Evolutionary conservation across 768 basidiomycete genomes (phyloP).

Genomic region (Suillus cothurnatus): DNA sequence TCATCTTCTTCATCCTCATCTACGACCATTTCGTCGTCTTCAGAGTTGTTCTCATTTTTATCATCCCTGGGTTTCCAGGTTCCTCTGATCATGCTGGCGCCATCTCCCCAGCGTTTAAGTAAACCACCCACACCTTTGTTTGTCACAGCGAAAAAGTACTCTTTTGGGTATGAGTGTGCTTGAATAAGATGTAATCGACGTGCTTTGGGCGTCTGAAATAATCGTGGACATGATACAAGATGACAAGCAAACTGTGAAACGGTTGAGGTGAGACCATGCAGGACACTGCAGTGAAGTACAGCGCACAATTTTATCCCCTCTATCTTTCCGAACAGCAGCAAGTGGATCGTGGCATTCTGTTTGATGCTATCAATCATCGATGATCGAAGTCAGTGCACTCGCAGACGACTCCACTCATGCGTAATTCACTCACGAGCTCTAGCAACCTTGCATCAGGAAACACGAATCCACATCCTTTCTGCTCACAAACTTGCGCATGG

Average conservation of each 20-base stretch:
- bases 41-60: constrained; percentile 16
- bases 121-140: constrained; percentile 89
- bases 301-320: constrained; percentile 82
- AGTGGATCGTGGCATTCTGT: constrained; percentile 90
- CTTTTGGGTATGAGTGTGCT: constrained; percentile 81
- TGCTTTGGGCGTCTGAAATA: constrained; percentile 72
- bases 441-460: constrained; percentile 83
- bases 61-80: constrained; percentile 62
- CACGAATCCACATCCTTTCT: constrained; percentile 69
- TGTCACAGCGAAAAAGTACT: constrained; percentile 90
- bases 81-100: constrained; percentile 75
- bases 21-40: constrained; percentile 20
- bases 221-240: constrained; percentile 55
- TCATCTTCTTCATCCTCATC: constrained; percentile 28
- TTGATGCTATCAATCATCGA: constrained; percentile 54
- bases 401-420: not conserved
- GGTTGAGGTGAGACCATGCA: constrained; percentile 4
- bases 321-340: constrained; percentile 71
- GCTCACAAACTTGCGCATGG: constrained; percentile 82
- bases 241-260: constrained; percentile 75
- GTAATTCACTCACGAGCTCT: constrained; percentile 62
- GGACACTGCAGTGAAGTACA: constrained; percentile 4
- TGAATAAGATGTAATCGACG: constrained; percentile 82
- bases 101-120: constrained; percentile 80
- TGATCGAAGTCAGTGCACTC: not conserved